phyloP scores from a whole-genome alignment of 2,329 filamentous ascomycete genomes.

The Colletotrichum orchidophilum region DNA sequence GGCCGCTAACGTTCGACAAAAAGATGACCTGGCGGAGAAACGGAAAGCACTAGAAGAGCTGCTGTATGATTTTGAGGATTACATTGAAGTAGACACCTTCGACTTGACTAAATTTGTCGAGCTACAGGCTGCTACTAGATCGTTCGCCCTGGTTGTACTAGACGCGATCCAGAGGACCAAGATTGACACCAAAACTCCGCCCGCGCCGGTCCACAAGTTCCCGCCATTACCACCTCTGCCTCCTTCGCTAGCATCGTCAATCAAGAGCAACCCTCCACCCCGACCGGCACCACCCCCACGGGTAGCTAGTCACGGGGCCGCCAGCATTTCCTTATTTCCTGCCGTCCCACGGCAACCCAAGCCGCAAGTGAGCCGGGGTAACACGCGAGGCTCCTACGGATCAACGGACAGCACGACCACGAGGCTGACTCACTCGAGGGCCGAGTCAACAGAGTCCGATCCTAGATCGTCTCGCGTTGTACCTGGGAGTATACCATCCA shows the following conservation, averaged over 20 bases:
- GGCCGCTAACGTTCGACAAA: not conserved
- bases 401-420: not conserved
- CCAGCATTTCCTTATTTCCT: not conserved
- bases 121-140: constrained; percentile 50
- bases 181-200: constrained; percentile 14
- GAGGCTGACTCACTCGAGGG: not conserved
- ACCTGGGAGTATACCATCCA: not conserved
- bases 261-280: not conserved
- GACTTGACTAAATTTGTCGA: constrained; percentile 46
- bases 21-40: constrained; percentile 42
- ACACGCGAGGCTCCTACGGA: not conserved
- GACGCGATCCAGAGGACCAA: constrained; percentile 45
- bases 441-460: not conserved
- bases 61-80: constrained; percentile 56
- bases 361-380: not conserved
- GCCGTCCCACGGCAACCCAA: not conserved
- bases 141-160: constrained; percentile 50
- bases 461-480: not conserved
- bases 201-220: constrained; percentile 16
- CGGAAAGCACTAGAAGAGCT: constrained; percentile 48
- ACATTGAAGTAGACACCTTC: constrained; percentile 48
- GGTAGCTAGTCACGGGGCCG: not conserved
- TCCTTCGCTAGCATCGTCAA: not conserved
- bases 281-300: not conserved
- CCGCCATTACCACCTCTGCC: constrained; percentile 30